A percentile compares a stretch with the other conserved stretches of the same genome.
Evolutionary conservation across 306 rosid species (phyloP).

Genomic region (Chamaecrista fasciculata): DNA sequence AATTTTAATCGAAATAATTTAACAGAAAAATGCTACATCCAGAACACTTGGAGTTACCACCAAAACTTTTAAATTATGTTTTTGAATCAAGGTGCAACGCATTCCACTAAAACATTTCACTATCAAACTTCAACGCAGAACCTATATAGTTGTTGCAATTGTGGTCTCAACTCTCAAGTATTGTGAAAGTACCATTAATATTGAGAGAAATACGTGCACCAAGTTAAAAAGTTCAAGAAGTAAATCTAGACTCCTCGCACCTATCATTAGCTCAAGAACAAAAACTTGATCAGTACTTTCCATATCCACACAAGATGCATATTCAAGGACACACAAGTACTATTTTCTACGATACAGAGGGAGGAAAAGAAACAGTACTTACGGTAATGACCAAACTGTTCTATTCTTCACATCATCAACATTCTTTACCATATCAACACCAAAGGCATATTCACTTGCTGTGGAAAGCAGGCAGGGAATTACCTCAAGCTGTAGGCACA

Average conservation of each 20-base stretch:
- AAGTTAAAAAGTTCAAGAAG: slow-evolving; percentile 5
- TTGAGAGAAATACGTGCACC: neutral
- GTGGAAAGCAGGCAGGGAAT: slow-evolving; percentile 87
- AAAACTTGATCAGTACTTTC: neutral
- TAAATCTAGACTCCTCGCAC: neutral
- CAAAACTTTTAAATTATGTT: neutral
- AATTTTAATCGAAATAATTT: slow-evolving; percentile 11
- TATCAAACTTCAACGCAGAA: neutral
- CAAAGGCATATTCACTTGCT: slow-evolving; percentile 40
- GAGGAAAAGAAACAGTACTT: slow-evolving; percentile 42
- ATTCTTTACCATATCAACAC: slow-evolving; percentile 27
- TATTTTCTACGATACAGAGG: neutral
- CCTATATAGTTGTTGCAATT: neutral
- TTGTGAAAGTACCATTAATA: neutral
- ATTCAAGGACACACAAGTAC: slow-evolving; percentile 10
- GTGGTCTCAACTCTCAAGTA: neutral
- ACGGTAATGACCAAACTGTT: slow-evolving; percentile 93
- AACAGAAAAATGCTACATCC: neutral
- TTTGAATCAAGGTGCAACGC: neutral
- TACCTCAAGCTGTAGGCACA: slow-evolving; percentile 78
- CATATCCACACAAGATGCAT: neutral
- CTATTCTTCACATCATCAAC: slow-evolving; percentile 54
- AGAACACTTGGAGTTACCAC: neutral
- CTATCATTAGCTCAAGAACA: neutral
- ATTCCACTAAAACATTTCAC: neutral